Evolutionary conservation across 768 basidiomycete genomes (phyloP), one percentile per base, ranked within the genome.

Genomic region (Leccinum broughii): DNA sequence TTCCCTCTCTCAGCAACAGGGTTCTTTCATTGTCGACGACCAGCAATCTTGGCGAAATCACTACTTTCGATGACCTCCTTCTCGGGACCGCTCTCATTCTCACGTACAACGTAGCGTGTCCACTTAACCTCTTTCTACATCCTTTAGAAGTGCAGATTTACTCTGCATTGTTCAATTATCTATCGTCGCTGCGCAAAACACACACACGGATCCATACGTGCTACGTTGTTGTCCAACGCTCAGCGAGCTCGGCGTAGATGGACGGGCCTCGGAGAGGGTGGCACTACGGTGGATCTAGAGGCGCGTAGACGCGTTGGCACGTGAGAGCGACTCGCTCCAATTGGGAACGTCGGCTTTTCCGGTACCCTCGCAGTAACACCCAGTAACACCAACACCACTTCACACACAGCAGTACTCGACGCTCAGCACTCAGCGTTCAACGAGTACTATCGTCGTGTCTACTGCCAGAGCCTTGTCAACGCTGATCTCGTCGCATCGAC

Each of bases 241-340:
- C 93, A 95, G 69, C 85, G 94, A 14, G 90, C 86, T 4, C 82
- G 93, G 32, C 81, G 92, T 53, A 82, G 88, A 66, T 95, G 92
- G 92, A 93, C 92, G 6, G 91, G 91, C 3, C 80, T 91, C 0
- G 88, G 89, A 4, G 94, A 95, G 70, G 94, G 94, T 8, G 93
- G 93, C 2, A 92, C 89, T 4, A 77, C 71, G 0, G 89, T 88
- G 65, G 92, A 92, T 65, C 75, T 85, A 41, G 81, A 86, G 48
- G 80, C 80, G 11, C 83, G 92, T 61, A 34, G 17, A 72, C 69
- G 69, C 69, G 69, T 72, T 63, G 51, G n/a, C 30, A 56, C 62
- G 64, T 64, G 63, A 44, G 51, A 58, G 58, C 20, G 32, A 54
- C 26, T 62, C 60, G 58, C 56, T 39, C 22, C 37, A 17, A 55